Percentiles rank a stretch among this genome's conserved stretches.
phyloP scores from a whole-genome alignment of 352 stramenopile species.

The Globisporangium iwayamae region DNA sequence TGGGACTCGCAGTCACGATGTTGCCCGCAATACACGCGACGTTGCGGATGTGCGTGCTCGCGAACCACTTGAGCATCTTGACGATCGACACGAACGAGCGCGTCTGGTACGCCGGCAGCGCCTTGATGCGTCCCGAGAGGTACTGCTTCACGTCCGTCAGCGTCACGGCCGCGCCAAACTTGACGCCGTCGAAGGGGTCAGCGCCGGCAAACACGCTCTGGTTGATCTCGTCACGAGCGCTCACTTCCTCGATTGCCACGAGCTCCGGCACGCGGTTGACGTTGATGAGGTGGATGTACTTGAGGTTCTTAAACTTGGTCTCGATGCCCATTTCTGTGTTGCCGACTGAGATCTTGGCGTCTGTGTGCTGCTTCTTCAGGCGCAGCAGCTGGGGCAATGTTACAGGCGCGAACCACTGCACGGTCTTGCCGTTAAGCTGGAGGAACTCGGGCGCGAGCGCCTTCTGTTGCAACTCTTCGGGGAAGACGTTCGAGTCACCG shows the following conservation, averaged over 20 bases:
- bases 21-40: constrained; percentile 95
- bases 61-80: constrained; percentile 96
- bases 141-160: constrained; percentile 71
- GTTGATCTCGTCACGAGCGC: constrained; percentile 43
- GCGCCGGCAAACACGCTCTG: constrained; percentile 33
- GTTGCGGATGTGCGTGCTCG: constrained; percentile 96
- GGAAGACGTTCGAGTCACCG: constrained; percentile 33
- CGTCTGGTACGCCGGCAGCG: constrained; percentile 37
- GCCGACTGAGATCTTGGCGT: constrained; percentile 93
- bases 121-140: constrained; percentile 35
- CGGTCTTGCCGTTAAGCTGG: constrained; percentile 57
- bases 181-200: constrained; percentile 54
- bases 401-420: constrained; percentile 92
- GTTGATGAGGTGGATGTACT: constrained; percentile 68
- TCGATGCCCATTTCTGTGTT: constrained; percentile 98
- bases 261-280: constrained; percentile 71
- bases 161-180: constrained; percentile 78
- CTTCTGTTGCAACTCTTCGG: constrained; percentile 59
- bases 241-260: constrained; percentile 38
- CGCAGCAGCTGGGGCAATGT: constrained; percentile 87
- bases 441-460: constrained; percentile 47
- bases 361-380: constrained; percentile 79
- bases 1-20: constrained; percentile 95
- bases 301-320: constrained; percentile 91
- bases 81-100: constrained; percentile 55